Conservation (phyloP, 176 grass and related monocot species). For the Cocos nucifera region DNA sequence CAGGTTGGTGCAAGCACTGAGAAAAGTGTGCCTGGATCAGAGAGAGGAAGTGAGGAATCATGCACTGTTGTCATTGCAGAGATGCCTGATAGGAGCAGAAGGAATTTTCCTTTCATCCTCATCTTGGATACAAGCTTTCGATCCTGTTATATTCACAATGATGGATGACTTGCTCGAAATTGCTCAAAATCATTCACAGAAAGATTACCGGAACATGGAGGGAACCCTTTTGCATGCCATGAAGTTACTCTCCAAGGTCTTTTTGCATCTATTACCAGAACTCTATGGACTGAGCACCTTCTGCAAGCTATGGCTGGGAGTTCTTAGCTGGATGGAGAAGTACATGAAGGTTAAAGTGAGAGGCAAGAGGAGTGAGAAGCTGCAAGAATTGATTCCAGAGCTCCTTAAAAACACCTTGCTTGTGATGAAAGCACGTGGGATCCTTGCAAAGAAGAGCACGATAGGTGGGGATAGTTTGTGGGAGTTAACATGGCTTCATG, state of each 20-base stretch:
- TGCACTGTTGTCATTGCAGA: slow-evolving; percentile 62
- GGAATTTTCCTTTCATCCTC: slow-evolving; percentile 62
- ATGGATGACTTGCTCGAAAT: slow-evolving; percentile 87
- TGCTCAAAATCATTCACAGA: slow-evolving; percentile 59
- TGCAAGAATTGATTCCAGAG: slow-evolving; percentile 89
- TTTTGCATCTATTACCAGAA: slow-evolving; percentile 76
- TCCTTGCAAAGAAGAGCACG: slow-evolving; percentile 37
- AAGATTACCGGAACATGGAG: slow-evolving; percentile 96
- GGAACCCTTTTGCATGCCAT: slow-evolving; percentile 67
- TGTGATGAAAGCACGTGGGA: slow-evolving; percentile 76
- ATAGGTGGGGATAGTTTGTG: slow-evolving; percentile 51
- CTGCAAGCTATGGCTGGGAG: slow-evolving; percentile 68
- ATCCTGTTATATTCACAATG: slow-evolving; percentile 73
- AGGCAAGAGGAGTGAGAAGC: slow-evolving; percentile 78
- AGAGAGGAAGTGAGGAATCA: slow-evolving; percentile 95
- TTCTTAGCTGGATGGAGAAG: slow-evolving; percentile 75
- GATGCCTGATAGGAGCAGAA: slow-evolving; percentile 67
- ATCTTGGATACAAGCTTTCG: slow-evolving; percentile 77
- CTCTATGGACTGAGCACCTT: slow-evolving; percentile 51
- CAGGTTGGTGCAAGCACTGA: slow-evolving; percentile 71
- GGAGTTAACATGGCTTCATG: slow-evolving; percentile 73
- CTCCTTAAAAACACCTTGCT: slow-evolving; percentile 84
- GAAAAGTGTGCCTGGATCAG: slow-evolving; percentile 75
- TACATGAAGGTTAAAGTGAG: slow-evolving; percentile 75
- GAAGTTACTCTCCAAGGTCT: slow-evolving; percentile 77